phyloP scores from a whole-genome alignment of 1,284 basidiomycete genomes.

The Boletellus deceptivus region DNA sequence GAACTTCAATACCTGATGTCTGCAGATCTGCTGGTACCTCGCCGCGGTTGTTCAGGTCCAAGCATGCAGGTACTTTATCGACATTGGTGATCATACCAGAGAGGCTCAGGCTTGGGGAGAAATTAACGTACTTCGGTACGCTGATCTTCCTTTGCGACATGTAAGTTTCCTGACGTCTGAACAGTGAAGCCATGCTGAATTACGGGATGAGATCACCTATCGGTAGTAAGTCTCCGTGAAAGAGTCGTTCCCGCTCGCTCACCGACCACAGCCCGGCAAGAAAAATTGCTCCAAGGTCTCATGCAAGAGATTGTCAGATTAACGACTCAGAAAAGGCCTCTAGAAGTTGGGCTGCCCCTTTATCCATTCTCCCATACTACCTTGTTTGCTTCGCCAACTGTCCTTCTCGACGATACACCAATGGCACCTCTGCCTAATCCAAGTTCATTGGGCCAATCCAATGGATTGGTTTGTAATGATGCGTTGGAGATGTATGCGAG shows the following conservation, averaged over 20 bases:
- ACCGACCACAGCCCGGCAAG: constrained; percentile 61
- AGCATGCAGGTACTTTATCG: constrained; percentile 79
- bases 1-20: constrained; percentile 14
- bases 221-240: constrained; percentile 56
- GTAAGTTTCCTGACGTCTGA: constrained; percentile 10
- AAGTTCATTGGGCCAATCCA: constrained; percentile 8
- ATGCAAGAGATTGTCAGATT: constrained; percentile 82
- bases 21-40: constrained; percentile 85
- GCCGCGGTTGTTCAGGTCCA: constrained; percentile 82
- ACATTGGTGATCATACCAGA: constrained; percentile 62
- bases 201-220: constrained; percentile 79
- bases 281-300: constrained; percentile 73
- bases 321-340: constrained; percentile 72
- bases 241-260: constrained; percentile 9
- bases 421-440: constrained; percentile 41
- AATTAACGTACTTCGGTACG: constrained; percentile 74
- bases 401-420: constrained; percentile 22
- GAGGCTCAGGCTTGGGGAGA: constrained; percentile 81
- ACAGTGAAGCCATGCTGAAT: constrained; percentile 74
- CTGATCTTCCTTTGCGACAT: constrained; percentile 2
- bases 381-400: constrained; percentile 48
- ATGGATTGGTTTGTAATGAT: constrained; percentile 7
- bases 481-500: constrained; percentile 14
- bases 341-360: constrained; percentile 73
- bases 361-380: constrained; percentile 74